Base-by-base conservation (phyloP, 208 protist species). In the Leishmania aethiopica region DNA sequence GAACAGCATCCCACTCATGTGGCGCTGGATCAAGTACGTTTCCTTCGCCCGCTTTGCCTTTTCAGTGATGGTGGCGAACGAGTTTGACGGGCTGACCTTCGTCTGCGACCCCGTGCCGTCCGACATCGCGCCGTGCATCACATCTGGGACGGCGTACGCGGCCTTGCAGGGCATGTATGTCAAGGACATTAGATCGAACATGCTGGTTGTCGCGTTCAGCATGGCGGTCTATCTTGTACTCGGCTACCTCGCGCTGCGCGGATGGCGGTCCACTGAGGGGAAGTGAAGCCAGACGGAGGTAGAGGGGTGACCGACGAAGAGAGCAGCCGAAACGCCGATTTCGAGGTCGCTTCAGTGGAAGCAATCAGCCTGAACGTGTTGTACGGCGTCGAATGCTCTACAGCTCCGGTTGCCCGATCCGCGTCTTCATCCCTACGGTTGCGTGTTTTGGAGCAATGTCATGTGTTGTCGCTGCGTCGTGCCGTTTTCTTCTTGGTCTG, bases 21-120 rank as follows among this genome's bases (percentile, higher is more conserved):
- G 91, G 93, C 80, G 86, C 5, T 96, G 93, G 93, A 88, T 96
- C 60, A 93, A 94, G 76, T 90, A 95, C 76, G 76, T 95, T 45
- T 95, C 91, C 57, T 94, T 95, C 72, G 85, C 91, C 15, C 90
- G 93, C 51, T 96, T 92, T 80, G 88, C 84, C 47, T 91, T 95
- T 71, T 84, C 81, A 4, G 88, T 79, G 10, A 40, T 94, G 13
- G 91, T 95, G 40, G 80, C 91, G 15, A 96, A 94, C 82, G 93
- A 97, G 79, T 95, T 97, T 62, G 85, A 90, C 37, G 92, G 90
- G 19, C 80, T 95, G 37, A 70, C 55, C 15, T 78, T 95, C 35
- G 77, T 69, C 53, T 96, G 91, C 62, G 60, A 86, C 49, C 64
- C 71, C 25, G 69, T 67, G 11, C 8, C 64, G 40, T 19, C 79